Base-by-base conservation (phyloP, 768 basidiomycete species). In the Phlebiopsis flavidoalba region DNA sequence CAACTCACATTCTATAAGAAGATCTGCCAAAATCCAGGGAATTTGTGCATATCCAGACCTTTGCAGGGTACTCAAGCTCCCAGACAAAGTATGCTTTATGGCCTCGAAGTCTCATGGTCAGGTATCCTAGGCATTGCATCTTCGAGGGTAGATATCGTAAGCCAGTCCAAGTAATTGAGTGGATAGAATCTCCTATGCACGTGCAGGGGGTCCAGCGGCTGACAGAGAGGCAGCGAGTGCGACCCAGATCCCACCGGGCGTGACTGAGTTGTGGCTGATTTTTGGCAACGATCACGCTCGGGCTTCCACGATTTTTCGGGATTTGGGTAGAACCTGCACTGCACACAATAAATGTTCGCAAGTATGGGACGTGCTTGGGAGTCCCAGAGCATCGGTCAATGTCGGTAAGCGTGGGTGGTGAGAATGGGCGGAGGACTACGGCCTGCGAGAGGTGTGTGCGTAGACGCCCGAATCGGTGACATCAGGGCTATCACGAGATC, bases 401-500 rank as follows among this genome's bases (percentile, higher is more conserved):
- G 50, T 37, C 48, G 58, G 58, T 19, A 26, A 51, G 47, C 36
- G 58, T 50, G 58, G 21, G 54, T n/a, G 17, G 57, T 58, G 43
- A 45, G 33, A 45, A 33, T n/a, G 47, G 4, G 48, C 22, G 56
- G 56, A n/a, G 10, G 26, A 46, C 31, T 37, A 49, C 24, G 51
- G 53, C 11, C 52, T 10, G 26, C 21, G 49, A 50, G 52, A 31
- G 24, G 58, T 31, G 11, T 31, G 36, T 7, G 11, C 2, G 12
- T 5, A 43, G 24, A 40, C 48, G 51, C 10, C 57, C 19, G 17
- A 11, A 15, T 37, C 54, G 51, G 24, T 59, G 52, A 48, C 57
- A 57, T 59, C 57, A 57, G 60, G 43, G 40, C 21, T 12, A 43
- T 57, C 55, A n/a, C n/a, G 21, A n/a, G 31, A 52, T 50, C 58